Conservation (phyloP, 2,329 filamentous ascomycete genomes). For the Venturia effusa region DNA sequence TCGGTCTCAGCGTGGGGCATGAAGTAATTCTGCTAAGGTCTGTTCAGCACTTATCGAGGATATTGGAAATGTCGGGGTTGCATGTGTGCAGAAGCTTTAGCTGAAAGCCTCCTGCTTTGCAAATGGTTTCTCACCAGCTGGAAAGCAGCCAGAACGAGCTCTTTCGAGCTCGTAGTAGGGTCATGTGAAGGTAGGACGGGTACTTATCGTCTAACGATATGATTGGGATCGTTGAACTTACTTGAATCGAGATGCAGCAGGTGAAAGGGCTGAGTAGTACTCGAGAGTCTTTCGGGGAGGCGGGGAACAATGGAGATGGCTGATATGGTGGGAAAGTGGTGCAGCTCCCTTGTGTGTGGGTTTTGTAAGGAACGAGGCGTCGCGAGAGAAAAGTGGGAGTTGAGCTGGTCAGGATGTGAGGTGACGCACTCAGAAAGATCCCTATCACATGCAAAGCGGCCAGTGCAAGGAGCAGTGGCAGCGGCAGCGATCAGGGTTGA, state of each 20-base stretch:
- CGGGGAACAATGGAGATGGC: neutral
- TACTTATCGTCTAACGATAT: neutral
- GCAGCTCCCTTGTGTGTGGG: neutral
- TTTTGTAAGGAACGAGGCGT: neutral
- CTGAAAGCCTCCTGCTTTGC: too few species aligned
- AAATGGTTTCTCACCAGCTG: neutral
- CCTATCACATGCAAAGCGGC: slow-evolving; percentile 3
- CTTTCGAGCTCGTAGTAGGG: neutral
- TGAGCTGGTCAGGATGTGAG: neutral
- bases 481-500: neutral
- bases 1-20: slow-evolving; percentile 10
- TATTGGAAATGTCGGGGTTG: neutral
- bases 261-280: neutral
- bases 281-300: neutral
- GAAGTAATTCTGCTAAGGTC: neutral
- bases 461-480: too few species aligned
- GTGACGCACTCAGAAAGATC: neutral
- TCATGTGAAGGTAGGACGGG: neutral
- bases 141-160: neutral
- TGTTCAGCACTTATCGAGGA: neutral
- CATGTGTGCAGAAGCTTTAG: neutral
- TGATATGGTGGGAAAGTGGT: neutral
- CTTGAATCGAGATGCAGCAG: neutral
- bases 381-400: neutral
- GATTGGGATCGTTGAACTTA: neutral